Evolutionary conservation across 495 filamentous ascomycete genomes (phyloP), one percentile per base, ranked within the genome.

Genomic region (Xylaria grammica): DNA sequence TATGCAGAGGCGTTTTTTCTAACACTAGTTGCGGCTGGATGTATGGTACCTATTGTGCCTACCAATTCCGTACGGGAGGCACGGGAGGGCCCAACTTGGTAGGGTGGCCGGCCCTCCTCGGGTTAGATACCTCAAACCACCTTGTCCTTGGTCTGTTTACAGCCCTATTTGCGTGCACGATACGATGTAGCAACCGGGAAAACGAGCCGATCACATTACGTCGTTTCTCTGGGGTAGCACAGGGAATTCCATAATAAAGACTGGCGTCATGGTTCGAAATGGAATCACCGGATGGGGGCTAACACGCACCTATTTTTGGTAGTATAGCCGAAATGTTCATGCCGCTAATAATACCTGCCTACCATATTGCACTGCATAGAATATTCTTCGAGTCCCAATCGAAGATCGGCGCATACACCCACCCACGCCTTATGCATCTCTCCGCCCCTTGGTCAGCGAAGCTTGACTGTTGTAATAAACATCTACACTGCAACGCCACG

Each of bases 21-120:
- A 45, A 17, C 50, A 19, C 3, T 40, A 17, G 5, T n/a, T 59
- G 56, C 56, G 56, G 56, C 56, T 59, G 56, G 56, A 58, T 32
- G 55, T 30, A 46, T n/a, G 55, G 55, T 58, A 58, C 55, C 55
- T 58, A 4, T 48, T 30, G 24, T 9, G 17, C 53, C 34, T 44
- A 56, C 53, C 53, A 22, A 54, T 38, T 54, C 20, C 32, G 51
- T 57, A 36, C 11, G 11, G 11, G 34, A 36, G 34, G 34, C 34
- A n/a, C n/a, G n/a, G n/a, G n/a, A n/a, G 20, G 53, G 22, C 22
- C 6, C 0, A 17, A 30, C 53, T 53, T 9, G 29, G 6, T 29
- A 19, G 15, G 34, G 19, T 15, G 8, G 42, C 24, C 40, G 56
- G 24, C 48, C 32, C 27, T 48, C 48, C 42, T 59, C 56, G 56